A percentile compares a stretch with the other conserved stretches of the same genome.
Conservation (phyloP, 1,284 basidiomycete species). For the Athelia psychrophila region DNA sequence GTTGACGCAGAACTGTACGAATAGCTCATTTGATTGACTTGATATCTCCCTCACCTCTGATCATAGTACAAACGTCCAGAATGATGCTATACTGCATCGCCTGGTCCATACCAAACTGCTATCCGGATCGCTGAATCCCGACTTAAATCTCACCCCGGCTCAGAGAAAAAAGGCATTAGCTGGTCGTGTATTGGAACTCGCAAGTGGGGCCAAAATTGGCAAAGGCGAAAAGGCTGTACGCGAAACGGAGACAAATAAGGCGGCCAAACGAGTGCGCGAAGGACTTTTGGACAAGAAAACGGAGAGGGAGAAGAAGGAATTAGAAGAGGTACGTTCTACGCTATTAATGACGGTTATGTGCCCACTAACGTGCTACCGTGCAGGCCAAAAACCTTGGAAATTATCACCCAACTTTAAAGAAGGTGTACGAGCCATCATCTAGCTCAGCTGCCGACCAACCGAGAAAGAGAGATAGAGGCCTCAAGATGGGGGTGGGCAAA, state of each 20-base stretch:
- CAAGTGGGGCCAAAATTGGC: constrained; percentile 63
- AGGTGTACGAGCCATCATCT: constrained; percentile 48
- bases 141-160: constrained; percentile 59
- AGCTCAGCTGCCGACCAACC: constrained; percentile 23
- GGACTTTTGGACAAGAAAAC: constrained; percentile 62
- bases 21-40: neutral
- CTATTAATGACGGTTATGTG: constrained; percentile 4
- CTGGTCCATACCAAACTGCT: constrained; percentile 75
- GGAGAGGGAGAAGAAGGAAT: constrained; percentile 45
- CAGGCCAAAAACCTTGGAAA: constrained; percentile 79
- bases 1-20: constrained; percentile 44
- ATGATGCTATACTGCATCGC: constrained; percentile 72
- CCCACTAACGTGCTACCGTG: constrained; percentile 10
- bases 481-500: constrained; percentile 75
- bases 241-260: constrained; percentile 59
- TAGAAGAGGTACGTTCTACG: constrained; percentile 57
- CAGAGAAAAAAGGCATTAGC: constrained; percentile 68
- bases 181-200: constrained; percentile 69
- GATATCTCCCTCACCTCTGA: constrained; percentile 1
- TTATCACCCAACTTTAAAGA: constrained; percentile 75
- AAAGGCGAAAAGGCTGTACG: constrained; percentile 64
- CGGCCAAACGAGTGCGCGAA: constrained; percentile 66
- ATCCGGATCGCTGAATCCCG: constrained; percentile 63
- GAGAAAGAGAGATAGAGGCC: constrained; percentile 57
- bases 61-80: constrained; percentile 64